phyloP scores from a whole-genome alignment of 129 eudicot genomes.

The Artemisia annua region DNA sequence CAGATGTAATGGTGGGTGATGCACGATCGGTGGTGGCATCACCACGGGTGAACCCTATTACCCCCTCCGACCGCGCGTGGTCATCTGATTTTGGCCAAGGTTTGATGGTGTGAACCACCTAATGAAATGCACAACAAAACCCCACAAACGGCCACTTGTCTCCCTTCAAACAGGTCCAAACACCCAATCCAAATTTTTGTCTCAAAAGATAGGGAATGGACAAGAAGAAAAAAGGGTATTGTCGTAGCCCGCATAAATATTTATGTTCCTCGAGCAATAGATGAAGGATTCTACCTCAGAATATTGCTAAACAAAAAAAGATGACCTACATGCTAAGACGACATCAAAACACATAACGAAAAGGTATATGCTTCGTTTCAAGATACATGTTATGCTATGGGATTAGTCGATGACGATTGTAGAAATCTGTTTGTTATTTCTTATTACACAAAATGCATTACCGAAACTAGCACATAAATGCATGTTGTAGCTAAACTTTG shows the following conservation, averaged over 20 bases:
- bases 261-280: neutral
- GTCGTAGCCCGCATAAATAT: neutral
- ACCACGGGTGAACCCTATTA: no score
- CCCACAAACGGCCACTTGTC: no score
- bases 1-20: no score
- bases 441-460: neutral
- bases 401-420: neutral
- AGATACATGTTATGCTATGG: neutral
- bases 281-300: neutral
- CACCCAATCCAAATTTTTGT: no score
- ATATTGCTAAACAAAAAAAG: neutral
- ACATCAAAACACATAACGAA: neutral
- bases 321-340: neutral
- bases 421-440: neutral
- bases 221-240: neutral
- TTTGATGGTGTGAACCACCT: no score
- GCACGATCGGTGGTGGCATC: no score
- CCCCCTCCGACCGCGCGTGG: no score
- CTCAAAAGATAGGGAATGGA: neutral
- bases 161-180: no score
- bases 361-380: neutral
- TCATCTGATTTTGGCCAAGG: no score
- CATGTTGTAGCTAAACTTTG: no score
- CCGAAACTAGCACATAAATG: neutral
- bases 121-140: no score